Evolutionary conservation across 2,329 filamentous ascomycete species (phyloP).

Genomic region (Clonostachys solani): DNA sequence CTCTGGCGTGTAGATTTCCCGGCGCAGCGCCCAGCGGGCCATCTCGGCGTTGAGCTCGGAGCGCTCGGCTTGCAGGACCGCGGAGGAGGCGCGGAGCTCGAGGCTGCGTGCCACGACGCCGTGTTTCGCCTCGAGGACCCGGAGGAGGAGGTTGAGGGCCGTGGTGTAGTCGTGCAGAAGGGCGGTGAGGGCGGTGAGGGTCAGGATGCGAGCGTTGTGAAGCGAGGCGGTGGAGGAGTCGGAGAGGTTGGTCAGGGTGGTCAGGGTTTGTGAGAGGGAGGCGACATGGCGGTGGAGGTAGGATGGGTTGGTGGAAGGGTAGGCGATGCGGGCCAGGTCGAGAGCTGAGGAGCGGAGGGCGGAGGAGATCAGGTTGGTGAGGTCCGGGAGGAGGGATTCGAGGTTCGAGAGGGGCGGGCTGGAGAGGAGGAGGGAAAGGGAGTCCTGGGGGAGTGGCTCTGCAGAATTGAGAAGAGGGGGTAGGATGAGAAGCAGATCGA

Average conservation of each 20-base stretch:
- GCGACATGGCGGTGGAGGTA: slow-evolving; percentile 55
- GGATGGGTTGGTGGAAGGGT: slow-evolving; percentile 47
- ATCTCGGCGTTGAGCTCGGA: slow-evolving; percentile 30
- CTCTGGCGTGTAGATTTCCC: slow-evolving; percentile 40
- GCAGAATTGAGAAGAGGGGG: slow-evolving; percentile 36
- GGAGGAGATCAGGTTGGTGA: slow-evolving; percentile 41
- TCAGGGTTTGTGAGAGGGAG: slow-evolving; percentile 34
- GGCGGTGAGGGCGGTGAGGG: slow-evolving; percentile 25
- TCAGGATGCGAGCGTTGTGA: slow-evolving; percentile 28
- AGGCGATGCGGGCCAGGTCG: slow-evolving; percentile 39
- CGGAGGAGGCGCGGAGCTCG: slow-evolving; percentile 42
- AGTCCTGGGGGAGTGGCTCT: slow-evolving; percentile 11
- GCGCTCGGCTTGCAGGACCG: slow-evolving; percentile 35
- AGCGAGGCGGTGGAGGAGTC: slow-evolving; percentile 23
- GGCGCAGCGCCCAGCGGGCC: slow-evolving; percentile 24
- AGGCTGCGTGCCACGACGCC: slow-evolving; percentile 44
- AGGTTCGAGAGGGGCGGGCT: slow-evolving; percentile 45
- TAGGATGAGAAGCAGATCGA: slow-evolving; percentile 52
- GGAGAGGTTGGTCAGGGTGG: slow-evolving; percentile 26
- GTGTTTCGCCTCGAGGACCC: slow-evolving; percentile 50
- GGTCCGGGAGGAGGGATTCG: slow-evolving; percentile 38
- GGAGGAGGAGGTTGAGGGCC: slow-evolving; percentile 37
- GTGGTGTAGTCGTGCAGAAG: slow-evolving; percentile 34
- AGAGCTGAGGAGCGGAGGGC: slow-evolving; percentile 45
- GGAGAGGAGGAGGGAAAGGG: slow-evolving; percentile 39